Evolutionary conservation across 2,329 filamentous ascomycete genomes (phyloP), one percentile per base, ranked within the genome.

Genomic region (Sporothrix inflata): DNA sequence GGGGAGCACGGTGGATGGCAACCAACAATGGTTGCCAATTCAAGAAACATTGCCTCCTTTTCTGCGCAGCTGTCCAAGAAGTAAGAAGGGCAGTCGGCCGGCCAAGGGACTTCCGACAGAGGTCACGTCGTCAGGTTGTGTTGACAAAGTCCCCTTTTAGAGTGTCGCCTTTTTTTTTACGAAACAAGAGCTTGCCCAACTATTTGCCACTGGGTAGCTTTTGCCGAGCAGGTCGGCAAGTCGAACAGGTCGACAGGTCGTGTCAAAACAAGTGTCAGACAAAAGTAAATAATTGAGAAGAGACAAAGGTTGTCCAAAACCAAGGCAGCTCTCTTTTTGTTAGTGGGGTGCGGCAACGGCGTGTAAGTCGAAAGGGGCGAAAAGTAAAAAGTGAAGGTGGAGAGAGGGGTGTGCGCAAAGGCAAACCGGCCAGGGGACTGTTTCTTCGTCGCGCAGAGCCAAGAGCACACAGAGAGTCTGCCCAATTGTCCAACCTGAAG

Each of bases 321-420:
- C 30, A 61, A 61, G 57, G 57, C 57, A 61, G 34, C 57, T 34
- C 24, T 55, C 30, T 1, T n/a, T n/a, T 7, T 30, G 53, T 16
- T 7, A 14, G 57, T 61, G 19, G 30, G 34, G 19, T 30, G 51
- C 55, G 30, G 30, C 55, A 60, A 30, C 27, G 24, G 53, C 24
- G 30, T 61, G 57, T 40, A 61, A 61, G 57, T 40, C 57, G 57
- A 61, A 61, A 21, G 57, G 30, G 57, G 57, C 57, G 4, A 61
- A 61, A 40, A 61, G 42, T 1, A 5, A 47, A 38, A 30, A 16
- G 51, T 16, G 19, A 8, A 19, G 30, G 19, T 21, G 55, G 16
- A 16, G 21, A n/a, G 14, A 12, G 24, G 53, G 12, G 9, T n/a
- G 21, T 24, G 21, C 21, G 51, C 51, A 53, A n/a, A n/a, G 21